These are phyloP conservation scores for Cryptococcus sp. DNA, from an alignment of 1,284 basidiomycete genomes.

Conservation along the genomic window DNA sequence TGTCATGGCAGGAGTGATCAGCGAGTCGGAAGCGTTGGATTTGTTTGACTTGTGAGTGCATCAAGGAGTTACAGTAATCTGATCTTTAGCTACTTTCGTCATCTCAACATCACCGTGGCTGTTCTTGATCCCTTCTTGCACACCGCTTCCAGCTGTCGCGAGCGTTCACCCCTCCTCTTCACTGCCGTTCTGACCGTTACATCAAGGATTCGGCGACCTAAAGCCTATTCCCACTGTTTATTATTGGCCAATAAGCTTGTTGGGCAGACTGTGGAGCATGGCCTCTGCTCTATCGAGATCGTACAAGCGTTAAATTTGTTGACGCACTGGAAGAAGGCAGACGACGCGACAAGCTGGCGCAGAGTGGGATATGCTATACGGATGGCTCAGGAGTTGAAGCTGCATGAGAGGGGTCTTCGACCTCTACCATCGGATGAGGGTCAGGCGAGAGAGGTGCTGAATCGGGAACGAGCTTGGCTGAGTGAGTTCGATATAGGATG, in stretches of 20 bases:
- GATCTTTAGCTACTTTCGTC: constrained; percentile 34
- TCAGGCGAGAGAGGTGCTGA: constrained; percentile 34
- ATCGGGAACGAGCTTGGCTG: constrained; percentile 35
- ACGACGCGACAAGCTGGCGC: constrained; percentile 47
- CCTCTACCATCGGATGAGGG: constrained; percentile 39
- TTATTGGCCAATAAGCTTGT: constrained; percentile 46
- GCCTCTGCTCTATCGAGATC: constrained; percentile 50
- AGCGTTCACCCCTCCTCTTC: constrained; percentile 51
- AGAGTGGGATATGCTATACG: constrained; percentile 48
- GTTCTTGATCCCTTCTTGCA: constrained; percentile 51
- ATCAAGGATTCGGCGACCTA: constrained; percentile 48
- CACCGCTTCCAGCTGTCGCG: constrained; percentile 45
- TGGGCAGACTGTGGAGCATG: constrained; percentile 51
- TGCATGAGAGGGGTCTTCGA: constrained; percentile 34
- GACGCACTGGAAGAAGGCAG: constrained; percentile 54
- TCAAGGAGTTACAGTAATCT: background rate
- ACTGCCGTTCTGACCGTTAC: constrained; percentile 53
- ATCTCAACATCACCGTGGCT: constrained; percentile 40
- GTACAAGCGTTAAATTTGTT: constrained; percentile 51
- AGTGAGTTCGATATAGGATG: constrained; percentile 18
- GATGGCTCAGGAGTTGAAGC: constrained; percentile 50
- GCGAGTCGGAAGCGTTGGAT: constrained; percentile 34
- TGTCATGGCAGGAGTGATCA: constrained; percentile 38
- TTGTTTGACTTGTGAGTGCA: constrained; percentile 44
- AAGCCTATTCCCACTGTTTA: constrained; percentile 47